These are phyloP conservation scores for Aspergillus fumigatus DNA, from an alignment of 2,329 filamentous ascomycete genomes.

Conservation along the genomic window DNA sequence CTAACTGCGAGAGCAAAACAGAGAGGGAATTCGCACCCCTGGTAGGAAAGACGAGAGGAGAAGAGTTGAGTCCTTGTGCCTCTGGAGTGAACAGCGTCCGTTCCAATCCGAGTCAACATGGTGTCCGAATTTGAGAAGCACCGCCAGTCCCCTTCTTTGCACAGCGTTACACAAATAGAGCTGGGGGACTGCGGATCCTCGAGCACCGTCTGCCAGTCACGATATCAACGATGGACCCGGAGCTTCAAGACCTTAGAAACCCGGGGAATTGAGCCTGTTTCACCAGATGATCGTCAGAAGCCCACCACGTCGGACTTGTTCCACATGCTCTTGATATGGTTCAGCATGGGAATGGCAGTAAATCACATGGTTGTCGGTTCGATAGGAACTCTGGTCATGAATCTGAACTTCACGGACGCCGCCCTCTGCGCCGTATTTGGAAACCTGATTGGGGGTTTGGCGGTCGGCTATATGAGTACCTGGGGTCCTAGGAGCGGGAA, in stretches of 20 bases:
- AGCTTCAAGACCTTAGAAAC: slow-evolving; percentile 23
- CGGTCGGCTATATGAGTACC: slow-evolving; percentile 39
- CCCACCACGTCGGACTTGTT: slow-evolving; percentile 21
- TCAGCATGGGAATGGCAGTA: slow-evolving; percentile 36
- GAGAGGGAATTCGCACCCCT: neutral
- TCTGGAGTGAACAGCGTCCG: neutral
- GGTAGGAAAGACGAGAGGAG: neutral
- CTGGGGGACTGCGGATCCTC: slow-evolving; percentile 13
- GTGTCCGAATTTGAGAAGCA: slow-evolving; percentile 23
- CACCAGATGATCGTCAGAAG: slow-evolving; percentile 24
- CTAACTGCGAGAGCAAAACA: neutral
- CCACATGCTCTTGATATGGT: slow-evolving; percentile 36
- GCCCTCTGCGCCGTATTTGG: slow-evolving; percentile 37
- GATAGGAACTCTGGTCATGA: slow-evolving; percentile 38
- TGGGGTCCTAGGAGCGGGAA: slow-evolving; percentile 41
- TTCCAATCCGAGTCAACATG: slow-evolving; percentile 8
- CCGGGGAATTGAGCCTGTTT: slow-evolving; percentile 24
- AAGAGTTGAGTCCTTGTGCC: neutral
- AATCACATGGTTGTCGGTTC: slow-evolving; percentile 42
- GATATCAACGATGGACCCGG: slow-evolving; percentile 20
- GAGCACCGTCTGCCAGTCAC: slow-evolving; percentile 6
- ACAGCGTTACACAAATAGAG: slow-evolving; percentile 20
- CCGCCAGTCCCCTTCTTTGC: slow-evolving; percentile 19
- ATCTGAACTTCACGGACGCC: slow-evolving; percentile 38
- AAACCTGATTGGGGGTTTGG: slow-evolving; percentile 28